Base-by-base conservation (phyloP, 202 grass and related monocot species). In the Hordeum pubiflorum region DNA sequence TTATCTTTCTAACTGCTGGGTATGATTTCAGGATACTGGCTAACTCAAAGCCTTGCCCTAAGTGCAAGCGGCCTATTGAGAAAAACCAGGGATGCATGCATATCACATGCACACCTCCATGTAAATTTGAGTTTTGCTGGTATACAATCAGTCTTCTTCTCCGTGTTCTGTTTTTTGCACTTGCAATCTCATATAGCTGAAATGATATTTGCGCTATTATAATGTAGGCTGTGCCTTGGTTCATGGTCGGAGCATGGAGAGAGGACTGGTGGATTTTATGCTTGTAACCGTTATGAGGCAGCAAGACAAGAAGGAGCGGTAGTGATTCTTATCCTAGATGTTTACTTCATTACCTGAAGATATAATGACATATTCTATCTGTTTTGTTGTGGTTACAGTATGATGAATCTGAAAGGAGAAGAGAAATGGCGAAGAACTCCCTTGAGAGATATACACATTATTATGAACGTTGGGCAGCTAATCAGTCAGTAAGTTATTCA, bases 61-160 rank as follows among this genome's bases (percentile, higher is more conserved):
- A 99, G 86, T 99, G 96, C 84, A 99, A 99, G 86, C 91, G 96
- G 0, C 96, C 96, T 77, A 99, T 99, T 87, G 96, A 99, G 62
- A 99, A 99, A 87, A 99, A 99, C 32, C 92, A 99, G 83, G 96
- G 96, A 75, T 99, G 96, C 79, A 99, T 99, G 96, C 96, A 99
- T 82, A 99, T 99, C 62, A 99, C 96, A 58, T 99, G 96, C 75
- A 99, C 96, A 26, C 92, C 96, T 79, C 96, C 96, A 24, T 99
- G 96, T 85, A 99, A 99, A 96, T 99, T 99, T 85, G 96, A 96
- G 83, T 99, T 99, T 83, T 99, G 96, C 90, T 99, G 96, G 96
- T 99, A 99, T 22, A 55, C 59, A 67, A 38, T 85, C 69, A 52
- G 29, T 60, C 65, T 69, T 46, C 31, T 20, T 33, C 60, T 81